These are phyloP conservation scores for Sporisorium exsertum DNA, from an alignment of 1,284 basidiomycete genomes.

Conservation along the genomic window DNA sequence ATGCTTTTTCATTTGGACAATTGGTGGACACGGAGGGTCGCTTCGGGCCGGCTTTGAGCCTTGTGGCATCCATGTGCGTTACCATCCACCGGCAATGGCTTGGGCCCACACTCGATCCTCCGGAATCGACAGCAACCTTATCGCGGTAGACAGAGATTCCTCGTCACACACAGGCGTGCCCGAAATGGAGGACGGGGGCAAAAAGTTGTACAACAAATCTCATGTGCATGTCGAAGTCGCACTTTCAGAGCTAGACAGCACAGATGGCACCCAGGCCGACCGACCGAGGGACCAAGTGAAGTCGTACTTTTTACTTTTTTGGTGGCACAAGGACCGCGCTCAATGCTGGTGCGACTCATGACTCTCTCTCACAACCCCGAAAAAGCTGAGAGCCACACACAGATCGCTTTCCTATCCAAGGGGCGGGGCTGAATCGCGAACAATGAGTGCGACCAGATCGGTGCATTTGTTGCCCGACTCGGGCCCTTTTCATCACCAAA, in stretches of 20 bases:
- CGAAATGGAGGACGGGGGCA: too few species aligned
- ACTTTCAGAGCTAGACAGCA: too few species aligned
- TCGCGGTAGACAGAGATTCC: too few species aligned
- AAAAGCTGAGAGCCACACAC: neutral
- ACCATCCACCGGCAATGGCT: slow-evolving; percentile 5
- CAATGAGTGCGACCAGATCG: neutral
- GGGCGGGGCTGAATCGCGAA: neutral
- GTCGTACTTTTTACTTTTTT: too few species aligned
- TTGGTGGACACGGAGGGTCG: slow-evolving; percentile 2
- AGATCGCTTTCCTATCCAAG: neutral
- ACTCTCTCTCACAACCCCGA: neutral
- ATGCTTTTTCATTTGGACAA: neutral
- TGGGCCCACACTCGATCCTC: neutral
- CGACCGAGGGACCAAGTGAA: too few species aligned
- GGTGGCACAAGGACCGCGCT: neutral
- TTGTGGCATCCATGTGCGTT: slow-evolving; percentile 33
- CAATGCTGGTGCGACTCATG: neutral
- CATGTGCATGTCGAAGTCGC: too few species aligned
- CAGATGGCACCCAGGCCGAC: too few species aligned
- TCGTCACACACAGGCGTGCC: too few species aligned
- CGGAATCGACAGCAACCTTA: too few species aligned
- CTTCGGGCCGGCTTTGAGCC: slow-evolving; percentile 10
- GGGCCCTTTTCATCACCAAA: neutral
- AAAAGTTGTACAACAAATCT: too few species aligned
- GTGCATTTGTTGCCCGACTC: neutral